A percentile compares a stretch with the other conserved stretches of the same genome.
phyloP scores from a whole-genome alignment of 83 land plant genomes.

The Larix sibirica region DNA sequence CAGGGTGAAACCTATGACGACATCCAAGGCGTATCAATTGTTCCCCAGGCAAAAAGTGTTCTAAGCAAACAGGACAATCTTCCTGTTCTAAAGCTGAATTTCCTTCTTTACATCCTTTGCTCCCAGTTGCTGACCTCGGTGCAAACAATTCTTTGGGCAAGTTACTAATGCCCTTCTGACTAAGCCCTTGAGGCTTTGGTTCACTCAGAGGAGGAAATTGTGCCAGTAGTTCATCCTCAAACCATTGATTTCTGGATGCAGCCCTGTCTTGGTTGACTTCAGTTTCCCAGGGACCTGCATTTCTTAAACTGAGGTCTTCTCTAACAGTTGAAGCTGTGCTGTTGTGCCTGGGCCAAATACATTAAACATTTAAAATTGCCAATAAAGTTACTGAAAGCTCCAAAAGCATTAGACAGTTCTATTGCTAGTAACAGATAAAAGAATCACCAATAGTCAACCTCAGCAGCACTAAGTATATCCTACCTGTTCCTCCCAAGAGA shows the following conservation, averaged over 20 bases:
- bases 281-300: slow-evolving; percentile 31
- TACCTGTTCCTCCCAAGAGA: slow-evolving; percentile 42
- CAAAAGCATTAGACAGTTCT: background rate
- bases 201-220: background rate
- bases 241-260: background rate
- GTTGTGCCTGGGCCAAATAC: slow-evolving; percentile 20
- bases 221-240: slow-evolving; percentile 9
- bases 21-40: slow-evolving; percentile 45
- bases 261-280: slow-evolving; percentile 15
- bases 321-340: slow-evolving; percentile 8
- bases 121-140: slow-evolving; percentile 7
- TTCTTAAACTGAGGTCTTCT: slow-evolving; percentile 23
- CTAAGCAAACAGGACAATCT: slow-evolving; percentile 65
- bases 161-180: slow-evolving; percentile 35
- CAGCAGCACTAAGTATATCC: background rate
- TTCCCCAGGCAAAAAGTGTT: slow-evolving; percentile 42
- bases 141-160: slow-evolving; percentile 34
- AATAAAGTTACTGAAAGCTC: background rate
- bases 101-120: background rate
- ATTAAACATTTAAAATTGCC: background rate
- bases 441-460: background rate
- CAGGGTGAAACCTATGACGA: slow-evolving; percentile 52
- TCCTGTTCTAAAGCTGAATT: background rate
- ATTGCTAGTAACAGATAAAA: background rate
- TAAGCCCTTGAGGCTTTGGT: slow-evolving; percentile 50